phyloP scores from a whole-genome alignment of 73 alveolate species.

The Symbiodinium natans region DNA sequence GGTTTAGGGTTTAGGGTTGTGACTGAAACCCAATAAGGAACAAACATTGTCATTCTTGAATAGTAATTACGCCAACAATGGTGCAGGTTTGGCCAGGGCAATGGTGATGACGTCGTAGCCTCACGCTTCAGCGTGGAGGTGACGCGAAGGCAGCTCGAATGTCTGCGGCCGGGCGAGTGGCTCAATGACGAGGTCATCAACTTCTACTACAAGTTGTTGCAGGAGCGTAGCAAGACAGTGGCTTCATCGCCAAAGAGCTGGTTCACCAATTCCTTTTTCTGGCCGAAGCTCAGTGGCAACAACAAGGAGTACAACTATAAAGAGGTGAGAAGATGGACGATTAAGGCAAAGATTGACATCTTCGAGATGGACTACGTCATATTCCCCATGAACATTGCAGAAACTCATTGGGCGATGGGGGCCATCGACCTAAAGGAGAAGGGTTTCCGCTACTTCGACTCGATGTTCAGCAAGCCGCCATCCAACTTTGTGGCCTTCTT shows the following conservation, averaged over 20 bases:
- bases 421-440: conserved; percentile 77
- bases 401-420: conserved; percentile 80
- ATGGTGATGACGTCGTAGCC: conserved; percentile 70
- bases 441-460: conserved; percentile 84
- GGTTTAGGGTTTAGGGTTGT: background rate
- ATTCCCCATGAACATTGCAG: conserved; percentile 87
- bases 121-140: conserved; percentile 92
- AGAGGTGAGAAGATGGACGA: conserved; percentile 80
- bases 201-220: conserved; percentile 86
- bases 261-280: conserved; percentile 87
- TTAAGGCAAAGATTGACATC: conserved; percentile 86
- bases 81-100: conserved; percentile 39
- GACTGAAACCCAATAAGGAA: background rate
- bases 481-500: conserved; percentile 79
- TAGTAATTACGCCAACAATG: conserved; percentile 25
- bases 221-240: conserved; percentile 72
- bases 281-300: conserved; percentile 94
- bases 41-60: background rate
- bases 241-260: conserved; percentile 70
- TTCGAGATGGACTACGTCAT: conserved; percentile 50
- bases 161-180: conserved; percentile 88
- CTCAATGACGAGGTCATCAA: conserved; percentile 92
- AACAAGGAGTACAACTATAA: conserved; percentile 85
- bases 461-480: conserved; percentile 79
- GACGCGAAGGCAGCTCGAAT: conserved; percentile 90